Evolutionary conservation across 83 land plant species (phyloP).

Genomic region (Thuja plicata): DNA sequence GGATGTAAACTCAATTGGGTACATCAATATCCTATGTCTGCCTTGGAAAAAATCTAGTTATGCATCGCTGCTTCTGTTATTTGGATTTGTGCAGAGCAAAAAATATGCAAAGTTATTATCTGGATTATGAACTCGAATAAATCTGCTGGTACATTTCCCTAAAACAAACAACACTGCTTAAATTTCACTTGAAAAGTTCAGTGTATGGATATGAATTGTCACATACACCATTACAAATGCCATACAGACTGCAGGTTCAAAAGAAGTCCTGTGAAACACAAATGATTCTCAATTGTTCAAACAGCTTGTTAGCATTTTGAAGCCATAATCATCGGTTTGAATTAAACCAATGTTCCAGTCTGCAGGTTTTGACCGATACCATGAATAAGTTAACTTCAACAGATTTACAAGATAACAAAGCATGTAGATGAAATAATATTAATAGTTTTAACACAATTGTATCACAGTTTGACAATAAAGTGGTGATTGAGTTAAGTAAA

Average conservation of each 20-base stretch:
- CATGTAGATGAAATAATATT: too few relatives aligned
- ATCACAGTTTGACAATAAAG: too few relatives aligned
- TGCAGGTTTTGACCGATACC: too few relatives aligned
- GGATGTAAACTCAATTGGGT: not conserved
- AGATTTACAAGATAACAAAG: too few relatives aligned
- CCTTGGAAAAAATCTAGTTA: too few relatives aligned
- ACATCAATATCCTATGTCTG: not conserved
- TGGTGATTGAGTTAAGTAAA: not conserved
- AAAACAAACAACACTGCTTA: not conserved
- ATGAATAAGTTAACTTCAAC: too few relatives aligned
- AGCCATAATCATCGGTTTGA: too few relatives aligned
- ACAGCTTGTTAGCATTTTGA: too few relatives aligned
- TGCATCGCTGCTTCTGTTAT: not conserved
- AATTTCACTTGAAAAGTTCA: not conserved
- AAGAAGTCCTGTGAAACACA: too few relatives aligned
- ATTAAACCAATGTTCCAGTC: not conserved
- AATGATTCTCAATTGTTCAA: too few relatives aligned
- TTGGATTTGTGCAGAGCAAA: not conserved
- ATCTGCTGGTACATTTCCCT: not conserved
- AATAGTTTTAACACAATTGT: too few relatives aligned
- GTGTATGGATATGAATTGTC: not conserved
- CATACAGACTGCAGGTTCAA: not conserved
- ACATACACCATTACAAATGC: not conserved
- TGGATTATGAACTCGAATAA: not conserved
- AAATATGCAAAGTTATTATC: not conserved